Base-by-base conservation (phyloP, 2,329 filamentous ascomycete species). In the Stemphylium vesicarium region DNA sequence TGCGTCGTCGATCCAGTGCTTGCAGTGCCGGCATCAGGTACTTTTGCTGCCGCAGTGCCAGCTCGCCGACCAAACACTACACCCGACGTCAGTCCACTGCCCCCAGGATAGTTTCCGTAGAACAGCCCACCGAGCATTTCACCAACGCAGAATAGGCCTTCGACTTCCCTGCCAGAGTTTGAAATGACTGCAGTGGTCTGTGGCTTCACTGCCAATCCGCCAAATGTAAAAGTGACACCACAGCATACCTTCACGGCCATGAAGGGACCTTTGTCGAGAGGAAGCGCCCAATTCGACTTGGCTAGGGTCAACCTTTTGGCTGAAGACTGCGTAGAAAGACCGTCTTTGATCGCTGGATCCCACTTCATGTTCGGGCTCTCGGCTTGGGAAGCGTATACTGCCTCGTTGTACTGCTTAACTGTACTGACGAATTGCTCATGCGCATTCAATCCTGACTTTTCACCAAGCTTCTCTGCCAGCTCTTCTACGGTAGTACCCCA, bases 211-310 rank as follows among this genome's bases (percentile, higher is more conserved):
- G 79, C 78, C 6, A 89, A 71, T 0, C 87, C 86, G 1, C 86
- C 87, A 73, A 89, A 90, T 0, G 87, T 89, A 61, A 89, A 90
- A 0, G 86, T 89, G 13, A 90, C 81, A 1, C 88, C 87, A 40
- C 84, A 85, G 4, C 82, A 83, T 2, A 89, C 85, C 60, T 85
- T 84, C 40, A 89, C 82, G 1, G 87, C 87, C 20, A 87, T 71
- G 63, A 85, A 89, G 0, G 87, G 87, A 0, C 77, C 76, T 57
- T 83, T 69, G 33, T 81, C 78, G 7, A 90, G 62, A 0, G 86
- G 81, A 5, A 85, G 60, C 0, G 87, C 87, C 87, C 87, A 89
- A 59, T 90, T 89, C 0, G 85, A 83, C 74, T 90, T 90, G 0
- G 81, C 75, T 8, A 87, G 66, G 0, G 67, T 43, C 8, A 89